These are phyloP conservation scores for Trichoderma hamatum DNA, from an alignment of 2,329 filamentous ascomycete species.

Conservation along the genomic window DNA sequence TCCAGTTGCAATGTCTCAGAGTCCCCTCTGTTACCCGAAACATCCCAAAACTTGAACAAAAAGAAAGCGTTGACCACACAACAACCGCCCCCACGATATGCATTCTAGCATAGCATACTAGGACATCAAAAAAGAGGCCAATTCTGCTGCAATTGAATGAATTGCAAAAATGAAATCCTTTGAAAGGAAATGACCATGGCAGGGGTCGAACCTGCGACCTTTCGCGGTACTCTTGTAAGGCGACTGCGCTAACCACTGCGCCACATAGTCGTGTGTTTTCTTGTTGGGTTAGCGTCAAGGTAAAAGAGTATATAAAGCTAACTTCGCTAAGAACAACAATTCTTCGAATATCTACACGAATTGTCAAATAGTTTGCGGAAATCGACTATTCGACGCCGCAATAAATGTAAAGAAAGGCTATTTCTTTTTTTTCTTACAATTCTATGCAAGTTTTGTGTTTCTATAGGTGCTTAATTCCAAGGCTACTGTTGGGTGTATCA, in stretches of 20 bases:
- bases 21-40: neutral
- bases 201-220: constrained; percentile 52
- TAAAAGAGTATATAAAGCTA: neutral
- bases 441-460: neutral
- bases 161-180: constrained; percentile 23
- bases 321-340: fast-evolving
- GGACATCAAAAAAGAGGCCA: neutral
- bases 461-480: no score
- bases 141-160: neutral
- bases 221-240: constrained; percentile 44
- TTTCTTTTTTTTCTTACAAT: neutral
- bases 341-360: neutral
- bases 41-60: neutral
- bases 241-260: constrained; percentile 47
- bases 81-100: no score
- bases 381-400: neutral
- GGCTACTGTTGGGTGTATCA: neutral
- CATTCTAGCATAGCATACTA: no score
- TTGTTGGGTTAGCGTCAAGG: neutral
- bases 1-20: neutral
- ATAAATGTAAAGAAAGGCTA: neutral
- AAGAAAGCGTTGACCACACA: neutral
- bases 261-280: constrained; percentile 34
- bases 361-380: no score
- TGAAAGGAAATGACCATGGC: constrained; percentile 43